phyloP scores from a whole-genome alignment of 164 flowering plant genomes.

The Protea cynaroides region DNA sequence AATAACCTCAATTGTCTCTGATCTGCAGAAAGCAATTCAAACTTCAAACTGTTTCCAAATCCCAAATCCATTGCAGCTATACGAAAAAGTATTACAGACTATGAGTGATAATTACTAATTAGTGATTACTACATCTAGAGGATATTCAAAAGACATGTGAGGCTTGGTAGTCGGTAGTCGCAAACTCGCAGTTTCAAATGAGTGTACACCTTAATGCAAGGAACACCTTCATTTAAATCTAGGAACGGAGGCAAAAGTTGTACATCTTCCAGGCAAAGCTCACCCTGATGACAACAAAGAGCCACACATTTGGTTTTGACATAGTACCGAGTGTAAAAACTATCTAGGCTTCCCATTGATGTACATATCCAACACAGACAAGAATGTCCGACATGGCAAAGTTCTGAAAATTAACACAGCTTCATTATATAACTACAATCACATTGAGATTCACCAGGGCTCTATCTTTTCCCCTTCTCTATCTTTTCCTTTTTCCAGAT shows the following conservation, averaged over 20 bases:
- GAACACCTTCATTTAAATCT: background rate
- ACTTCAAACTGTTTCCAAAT: background rate
- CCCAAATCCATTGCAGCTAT: background rate
- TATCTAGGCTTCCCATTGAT: no score
- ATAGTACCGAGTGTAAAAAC: no score
- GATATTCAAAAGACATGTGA: background rate
- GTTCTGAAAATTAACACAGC: no score
- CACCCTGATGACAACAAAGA: background rate
- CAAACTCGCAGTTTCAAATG: background rate
- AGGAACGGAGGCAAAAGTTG: background rate
- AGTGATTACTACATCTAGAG: background rate
- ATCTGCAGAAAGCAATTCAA: conserved; percentile 42
- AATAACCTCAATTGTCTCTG: conserved; percentile 69
- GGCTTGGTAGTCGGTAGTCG: background rate
- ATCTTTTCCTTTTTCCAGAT: no score
- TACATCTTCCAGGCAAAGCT: background rate
- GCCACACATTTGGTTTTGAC: background rate
- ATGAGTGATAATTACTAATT: background rate
- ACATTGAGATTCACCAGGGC: no score
- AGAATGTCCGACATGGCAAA: no score
- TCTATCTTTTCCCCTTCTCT: no score
- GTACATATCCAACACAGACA: no score
- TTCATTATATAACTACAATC: no score
- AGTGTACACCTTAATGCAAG: background rate
- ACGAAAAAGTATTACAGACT: background rate